Evolutionary conservation across 1,139 yeast genomes (phyloP), one percentile per base, ranked within the genome.

Genomic region (Kurtzmaniella natalensis): DNA sequence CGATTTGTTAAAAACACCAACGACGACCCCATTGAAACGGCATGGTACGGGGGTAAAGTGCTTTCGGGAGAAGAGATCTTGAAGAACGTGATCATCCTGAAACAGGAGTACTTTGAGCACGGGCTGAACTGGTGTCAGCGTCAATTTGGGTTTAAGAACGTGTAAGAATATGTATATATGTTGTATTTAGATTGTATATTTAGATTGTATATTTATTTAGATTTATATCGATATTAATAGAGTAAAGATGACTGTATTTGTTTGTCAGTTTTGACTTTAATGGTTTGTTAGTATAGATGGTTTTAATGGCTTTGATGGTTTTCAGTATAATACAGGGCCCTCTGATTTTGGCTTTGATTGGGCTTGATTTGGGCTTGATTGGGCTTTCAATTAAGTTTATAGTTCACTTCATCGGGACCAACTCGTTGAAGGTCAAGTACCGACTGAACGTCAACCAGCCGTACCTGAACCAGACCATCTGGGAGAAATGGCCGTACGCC

Each of bases 391-490:
- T n/a, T n/a, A n/a, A n/a, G n/a, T 22, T 13, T 5, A 19, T 19
- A 9, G 8, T 18, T 16, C 16, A 18, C 20, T 25, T 21, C 31
- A 37, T 35, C n/a, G 33, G 61, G 27, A 62, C 60, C 40, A 88
- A 67, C 49, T 85, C 89, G 57, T 89, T 92, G 34, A 69, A 71
- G 29, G 78, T 80, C 72, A 83, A 72, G 59, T 83, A 84, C 42
- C 94, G 70, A 41, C 95, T 83, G 28, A 81, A 60, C 6, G 75
- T 41, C 49, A 92, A 67, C 96, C 97, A 92, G 2, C 88, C 82
- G 64, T 84, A 86, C 44, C 99, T 70, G 57, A 83, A 92, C 97
- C 97, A 92, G 10, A 81, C 89, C 87, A 92, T 84, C 56, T 92
- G 99, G 3, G 95, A 80, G 43, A 68, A 69, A 58, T 92, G 97